Evolutionary conservation across 2,329 filamentous ascomycete species (phyloP), one percentile per base, ranked within the genome.

Genomic region (Colletotrichum echinochloae): DNA sequence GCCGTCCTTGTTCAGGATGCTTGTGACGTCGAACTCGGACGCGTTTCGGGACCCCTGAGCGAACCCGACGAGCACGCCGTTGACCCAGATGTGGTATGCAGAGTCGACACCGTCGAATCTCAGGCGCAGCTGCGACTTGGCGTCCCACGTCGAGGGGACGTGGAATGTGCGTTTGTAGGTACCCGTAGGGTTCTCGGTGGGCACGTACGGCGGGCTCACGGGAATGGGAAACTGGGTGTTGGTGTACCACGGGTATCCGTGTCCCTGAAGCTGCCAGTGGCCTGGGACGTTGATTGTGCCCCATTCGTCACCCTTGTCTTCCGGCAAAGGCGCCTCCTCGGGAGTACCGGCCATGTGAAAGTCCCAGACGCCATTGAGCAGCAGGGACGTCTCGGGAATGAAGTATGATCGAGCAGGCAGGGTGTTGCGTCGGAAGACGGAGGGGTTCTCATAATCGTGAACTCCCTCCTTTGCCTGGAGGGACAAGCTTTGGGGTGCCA

Each of bases 91-190:
- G 77, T 93, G 90, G 74, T 91, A 93, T 0, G 91, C 89, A 74
- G 89, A 90, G 74, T 93, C 91, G 0, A 93, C 91, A 1, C 91
- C 91, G 65, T 93, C 91, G 71, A 93, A 93, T 14, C 91, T 83
- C 28, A 93, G 80, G 20, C 90, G 83, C 23, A 92, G 79, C 72
- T 91, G 88, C 6, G 73, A 76, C 65, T 79, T 76, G 12, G 75
- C 75, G 33, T 81, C 80, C 81, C 85, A 88, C 9, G 80, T 77
- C 2, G 78, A 65, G 0, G 89, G 89, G 3, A 91, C 81, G 1
- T 79, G 74, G 74, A 92, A 91, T 4, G 78, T 80, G 12, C 85
- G 85, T 18, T 86, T 81, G 75, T 92, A 92, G 0, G 86, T 87
- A 8, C 91, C 90, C 0, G 89, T 91, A 3, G 89, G 88, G 65